phyloP scores from a whole-genome alignment of 768 basidiomycete species.

The Leccinum variicolor region DNA sequence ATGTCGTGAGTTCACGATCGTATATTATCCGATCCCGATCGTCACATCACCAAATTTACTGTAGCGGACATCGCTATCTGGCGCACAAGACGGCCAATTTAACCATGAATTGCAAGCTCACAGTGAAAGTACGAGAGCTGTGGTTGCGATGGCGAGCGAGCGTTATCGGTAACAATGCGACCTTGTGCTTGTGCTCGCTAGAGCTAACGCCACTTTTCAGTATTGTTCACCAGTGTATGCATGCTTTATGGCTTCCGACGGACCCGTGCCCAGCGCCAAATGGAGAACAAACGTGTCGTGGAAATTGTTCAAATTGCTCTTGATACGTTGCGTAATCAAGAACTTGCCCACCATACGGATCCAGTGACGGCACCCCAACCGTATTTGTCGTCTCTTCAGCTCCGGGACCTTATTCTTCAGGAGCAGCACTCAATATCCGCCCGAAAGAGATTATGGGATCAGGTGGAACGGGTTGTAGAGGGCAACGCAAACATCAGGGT shows the following conservation, averaged over 20 bases:
- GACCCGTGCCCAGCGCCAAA: conserved; percentile 45
- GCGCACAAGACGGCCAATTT: conserved; percentile 70
- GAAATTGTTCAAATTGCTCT: conserved; percentile 77
- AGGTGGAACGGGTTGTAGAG: conserved; percentile 83
- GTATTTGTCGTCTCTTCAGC: conserved; percentile 80
- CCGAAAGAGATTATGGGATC: conserved; percentile 71
- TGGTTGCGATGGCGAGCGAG: conserved; percentile 69
- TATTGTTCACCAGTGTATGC: conserved; percentile 25
- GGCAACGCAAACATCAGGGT: conserved; percentile 87
- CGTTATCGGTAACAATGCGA: conserved; percentile 50
- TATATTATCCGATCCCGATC: conserved; percentile 21
- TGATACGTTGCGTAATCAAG: conserved; percentile 78
- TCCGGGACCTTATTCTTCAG: conserved; percentile 83
- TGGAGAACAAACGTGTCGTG: conserved; percentile 63
- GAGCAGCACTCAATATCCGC: conserved; percentile 71
- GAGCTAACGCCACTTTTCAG: conserved; percentile 21
- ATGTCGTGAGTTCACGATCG: conserved; percentile 48
- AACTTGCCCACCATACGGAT: conserved; percentile 77
- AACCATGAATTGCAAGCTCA: conserved; percentile 61
- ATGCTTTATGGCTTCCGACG: conserved; percentile 21
- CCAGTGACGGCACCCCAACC: conserved; percentile 71
- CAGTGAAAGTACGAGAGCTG: conserved; percentile 59
- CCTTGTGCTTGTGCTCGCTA: conserved; percentile 3
- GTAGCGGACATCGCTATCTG: conserved; percentile 69
- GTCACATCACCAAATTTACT: conserved; percentile 18